These are phyloP conservation scores for Lepraria neglecta DNA, from an alignment of 495 filamentous ascomycete genomes.

Conservation along the genomic window DNA sequence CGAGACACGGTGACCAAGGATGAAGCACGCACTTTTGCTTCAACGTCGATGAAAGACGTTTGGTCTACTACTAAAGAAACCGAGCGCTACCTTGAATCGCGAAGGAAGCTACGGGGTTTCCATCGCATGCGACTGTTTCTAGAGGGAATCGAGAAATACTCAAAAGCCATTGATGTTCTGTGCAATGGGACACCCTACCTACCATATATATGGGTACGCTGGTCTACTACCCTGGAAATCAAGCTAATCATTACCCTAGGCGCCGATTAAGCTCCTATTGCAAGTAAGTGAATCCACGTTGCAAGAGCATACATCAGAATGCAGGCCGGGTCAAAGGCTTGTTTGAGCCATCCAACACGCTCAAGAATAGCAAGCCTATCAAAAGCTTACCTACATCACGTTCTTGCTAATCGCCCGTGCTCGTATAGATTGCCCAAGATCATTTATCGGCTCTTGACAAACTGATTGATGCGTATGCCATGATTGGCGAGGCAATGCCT, in stretches of 20 bases:
- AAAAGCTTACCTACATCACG: no score
- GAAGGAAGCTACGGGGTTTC: conserved; percentile 37
- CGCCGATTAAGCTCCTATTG: conserved; percentile 41
- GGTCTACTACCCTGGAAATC: background rate
- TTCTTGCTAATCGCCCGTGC: background rate
- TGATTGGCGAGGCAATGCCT: conserved; percentile 36
- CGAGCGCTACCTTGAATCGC: conserved; percentile 35
- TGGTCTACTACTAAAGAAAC: conserved; percentile 32
- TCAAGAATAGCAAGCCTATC: background rate
- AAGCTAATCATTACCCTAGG: conserved; percentile 25
- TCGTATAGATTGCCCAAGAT: conserved; percentile 31
- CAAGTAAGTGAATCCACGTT: conserved; percentile 27
- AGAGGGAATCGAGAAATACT: conserved; percentile 36
- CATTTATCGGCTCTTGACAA: conserved; percentile 37
- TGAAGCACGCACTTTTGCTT: conserved; percentile 30
- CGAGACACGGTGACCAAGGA: conserved; percentile 27
- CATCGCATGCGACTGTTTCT: conserved; percentile 38
- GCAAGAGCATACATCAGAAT: background rate
- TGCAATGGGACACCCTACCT: conserved; percentile 44
- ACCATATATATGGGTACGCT: conserved; percentile 40
- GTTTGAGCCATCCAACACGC: background rate
- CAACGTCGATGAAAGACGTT: conserved; percentile 35
- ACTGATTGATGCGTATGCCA: conserved; percentile 38
- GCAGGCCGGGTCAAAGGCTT: no score
- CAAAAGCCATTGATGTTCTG: conserved; percentile 37